Evolutionary conservation across 768 basidiomycete species (phyloP).

Genomic region (Mycena maculata): DNA sequence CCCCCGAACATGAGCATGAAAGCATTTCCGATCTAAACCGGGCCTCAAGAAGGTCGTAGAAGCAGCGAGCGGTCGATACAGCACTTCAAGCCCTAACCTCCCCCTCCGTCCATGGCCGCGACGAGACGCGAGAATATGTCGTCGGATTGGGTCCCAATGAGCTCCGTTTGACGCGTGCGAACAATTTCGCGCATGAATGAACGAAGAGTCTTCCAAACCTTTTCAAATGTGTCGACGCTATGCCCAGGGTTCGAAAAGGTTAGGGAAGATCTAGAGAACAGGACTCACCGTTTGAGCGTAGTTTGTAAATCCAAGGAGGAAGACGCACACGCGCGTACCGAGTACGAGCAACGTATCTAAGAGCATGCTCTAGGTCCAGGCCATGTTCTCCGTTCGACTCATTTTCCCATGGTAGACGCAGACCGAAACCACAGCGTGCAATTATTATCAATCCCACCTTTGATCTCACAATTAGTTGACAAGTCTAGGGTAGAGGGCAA

Average conservation of each 20-base stretch:
- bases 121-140: too few species aligned
- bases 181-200: neutral
- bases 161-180: neutral
- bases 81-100: neutral
- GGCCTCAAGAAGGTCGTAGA: too few species aligned
- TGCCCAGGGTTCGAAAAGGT: neutral
- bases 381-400: neutral
- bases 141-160: neutral
- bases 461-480: neutral
- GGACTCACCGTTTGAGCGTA: neutral
- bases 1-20: neutral
- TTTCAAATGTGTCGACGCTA: neutral
- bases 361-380: neutral
- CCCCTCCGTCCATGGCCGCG: neutral
- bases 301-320: neutral
- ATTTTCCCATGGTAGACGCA: neutral
- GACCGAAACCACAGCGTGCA: neutral
- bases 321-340: neutral
- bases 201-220: neutral
- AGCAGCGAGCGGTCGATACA: too few species aligned
- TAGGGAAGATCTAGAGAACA: neutral
- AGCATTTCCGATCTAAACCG: neutral
- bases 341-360: neutral
- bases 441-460: neutral
- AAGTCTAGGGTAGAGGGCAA: neutral